Base-by-base conservation (phyloP, 75 land plant genomes). In the Adiantum capillusveneris region DNA sequence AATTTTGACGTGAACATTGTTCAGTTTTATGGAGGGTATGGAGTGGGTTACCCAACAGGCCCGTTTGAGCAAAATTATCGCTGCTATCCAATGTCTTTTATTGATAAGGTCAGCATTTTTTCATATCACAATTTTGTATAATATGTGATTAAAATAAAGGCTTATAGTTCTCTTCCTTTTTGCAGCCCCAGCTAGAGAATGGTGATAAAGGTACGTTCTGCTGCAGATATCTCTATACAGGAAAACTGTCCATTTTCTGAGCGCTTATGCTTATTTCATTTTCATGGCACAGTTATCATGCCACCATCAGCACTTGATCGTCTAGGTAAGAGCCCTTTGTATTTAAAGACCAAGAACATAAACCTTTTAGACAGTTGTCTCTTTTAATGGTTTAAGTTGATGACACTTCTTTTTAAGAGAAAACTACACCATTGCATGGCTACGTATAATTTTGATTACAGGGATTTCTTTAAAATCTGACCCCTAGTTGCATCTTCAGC, bases 261-360 rank as follows among this genome's bases (percentile, higher is more conserved):
- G 44, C 12, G 18, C 43, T 22, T 49, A 21, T 53, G 0, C 1
- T 9, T 2, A 11, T 53, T 19, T 70, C 56, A 31, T 16, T 44
- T 29, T 36, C 25, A 25, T 39, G 1, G 71, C 43, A 21, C 83
- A 88, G 95, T 89, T 69, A 81, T 89, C 67, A 89, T 89, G 95
- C 95, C 95, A 59, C 80, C 91, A 3, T 88, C 94, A 28, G 95
- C 95, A 29, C 95, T 89, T 45, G 87, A 86, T 71, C 81, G 82
- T 42, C 84, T 86, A 53, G 89, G 93, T 53, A 53, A 53, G n/a
- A n/a, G n/a, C n/a, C n/a, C n/a, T n/a, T n/a, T n/a, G n/a, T n/a
- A n/a, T n/a, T n/a, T n/a, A n/a, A n/a, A n/a, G n/a, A n/a, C n/a
- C n/a, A n/a, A n/a, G n/a, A n/a, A n/a, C n/a, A n/a, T n/a, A n/a